phyloP scores from a whole-genome alignment of 1,284 basidiomycete species.

The Puccinia novopanici region DNA sequence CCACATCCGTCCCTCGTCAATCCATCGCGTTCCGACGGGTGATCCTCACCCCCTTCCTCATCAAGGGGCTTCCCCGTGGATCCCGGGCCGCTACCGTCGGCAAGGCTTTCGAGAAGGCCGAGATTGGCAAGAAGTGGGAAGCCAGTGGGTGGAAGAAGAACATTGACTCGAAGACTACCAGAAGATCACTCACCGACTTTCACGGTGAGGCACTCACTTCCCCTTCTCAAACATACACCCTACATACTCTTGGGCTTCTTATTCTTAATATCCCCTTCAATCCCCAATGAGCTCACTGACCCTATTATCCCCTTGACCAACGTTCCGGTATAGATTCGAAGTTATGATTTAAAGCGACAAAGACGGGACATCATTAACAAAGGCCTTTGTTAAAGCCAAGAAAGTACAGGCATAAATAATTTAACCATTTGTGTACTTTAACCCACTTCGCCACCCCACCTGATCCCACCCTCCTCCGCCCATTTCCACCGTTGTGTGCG shows the following conservation, averaged over 20 bases:
- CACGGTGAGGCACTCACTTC: slow-evolving; percentile 66
- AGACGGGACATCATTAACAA: slow-evolving; percentile 72
- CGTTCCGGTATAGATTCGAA: slow-evolving; percentile 61
- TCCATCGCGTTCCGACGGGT: slow-evolving; percentile 87
- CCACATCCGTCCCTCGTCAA: slow-evolving; percentile 87
- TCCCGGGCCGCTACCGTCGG: slow-evolving; percentile 79
- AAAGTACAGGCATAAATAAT: slow-evolving; percentile 54
- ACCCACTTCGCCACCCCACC: slow-evolving; percentile 6
- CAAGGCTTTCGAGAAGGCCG: slow-evolving; percentile 84
- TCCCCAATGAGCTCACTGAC: neutral
- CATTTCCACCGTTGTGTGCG: slow-evolving; percentile 18
- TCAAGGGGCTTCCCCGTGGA: slow-evolving; percentile 82
- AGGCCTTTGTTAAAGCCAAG: slow-evolving; percentile 64
- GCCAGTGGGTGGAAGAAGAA: slow-evolving; percentile 85
- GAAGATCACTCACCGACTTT: slow-evolving; percentile 84
- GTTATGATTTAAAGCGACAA: slow-evolving; percentile 75
- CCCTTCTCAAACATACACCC: too few species aligned
- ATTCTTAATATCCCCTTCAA: neutral
- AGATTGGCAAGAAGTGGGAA: slow-evolving; percentile 73
- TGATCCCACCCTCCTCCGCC: slow-evolving; percentile 2
- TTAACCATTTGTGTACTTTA: slow-evolving; percentile 27
- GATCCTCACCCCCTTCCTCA: slow-evolving; percentile 81
- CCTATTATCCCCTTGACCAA: neutral
- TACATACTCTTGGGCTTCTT: too few species aligned
- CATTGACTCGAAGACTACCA: slow-evolving; percentile 73